phyloP scores from a whole-genome alignment of 768 basidiomycete genomes.

The Collybia sp. region DNA sequence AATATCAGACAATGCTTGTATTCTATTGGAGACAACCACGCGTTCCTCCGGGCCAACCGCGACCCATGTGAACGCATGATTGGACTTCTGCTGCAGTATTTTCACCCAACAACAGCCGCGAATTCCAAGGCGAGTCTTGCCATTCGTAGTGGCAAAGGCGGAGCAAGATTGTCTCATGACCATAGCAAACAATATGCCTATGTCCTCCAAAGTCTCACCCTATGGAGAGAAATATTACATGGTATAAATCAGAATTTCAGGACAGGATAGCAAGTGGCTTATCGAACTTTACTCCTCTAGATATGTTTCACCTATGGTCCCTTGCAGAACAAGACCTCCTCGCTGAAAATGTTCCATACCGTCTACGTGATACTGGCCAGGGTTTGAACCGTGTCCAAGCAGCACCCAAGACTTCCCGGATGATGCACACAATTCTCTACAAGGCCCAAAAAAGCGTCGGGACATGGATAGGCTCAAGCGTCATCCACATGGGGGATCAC shows the following conservation, averaged over 20 bases:
- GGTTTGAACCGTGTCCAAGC: slow-evolving; percentile 88
- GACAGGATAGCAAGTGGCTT: neutral
- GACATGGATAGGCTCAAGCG: slow-evolving; percentile 80
- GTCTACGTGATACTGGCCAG: slow-evolving; percentile 84
- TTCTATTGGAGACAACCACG: slow-evolving; percentile 87
- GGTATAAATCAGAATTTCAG: slow-evolving; percentile 36
- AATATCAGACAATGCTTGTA: slow-evolving; percentile 74
- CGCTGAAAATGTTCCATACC: slow-evolving; percentile 70
- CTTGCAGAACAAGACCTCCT: slow-evolving; percentile 78
- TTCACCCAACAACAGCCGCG: slow-evolving; percentile 68
- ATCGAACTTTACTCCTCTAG: slow-evolving; percentile 31
- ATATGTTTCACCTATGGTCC: slow-evolving; percentile 87
- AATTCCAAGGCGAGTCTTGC: slow-evolving; percentile 65
- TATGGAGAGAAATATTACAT: slow-evolving; percentile 84
- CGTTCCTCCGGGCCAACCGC: slow-evolving; percentile 80
- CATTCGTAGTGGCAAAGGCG: slow-evolving; percentile 76
- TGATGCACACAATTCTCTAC: slow-evolving; percentile 86
- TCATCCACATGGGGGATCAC: slow-evolving; percentile 89
- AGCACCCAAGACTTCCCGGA: slow-evolving; percentile 82
- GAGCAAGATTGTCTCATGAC: slow-evolving; percentile 79
- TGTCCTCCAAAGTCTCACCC: slow-evolving; percentile 79
- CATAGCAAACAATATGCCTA: slow-evolving; percentile 84
- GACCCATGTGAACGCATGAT: slow-evolving; percentile 90
- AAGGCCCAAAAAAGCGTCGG: slow-evolving; percentile 80
- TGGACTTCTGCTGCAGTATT: slow-evolving; percentile 64